Evolutionary conservation across 2,329 filamentous ascomycete species (phyloP).

Genomic region (Colletotrichum destructivum): DNA sequence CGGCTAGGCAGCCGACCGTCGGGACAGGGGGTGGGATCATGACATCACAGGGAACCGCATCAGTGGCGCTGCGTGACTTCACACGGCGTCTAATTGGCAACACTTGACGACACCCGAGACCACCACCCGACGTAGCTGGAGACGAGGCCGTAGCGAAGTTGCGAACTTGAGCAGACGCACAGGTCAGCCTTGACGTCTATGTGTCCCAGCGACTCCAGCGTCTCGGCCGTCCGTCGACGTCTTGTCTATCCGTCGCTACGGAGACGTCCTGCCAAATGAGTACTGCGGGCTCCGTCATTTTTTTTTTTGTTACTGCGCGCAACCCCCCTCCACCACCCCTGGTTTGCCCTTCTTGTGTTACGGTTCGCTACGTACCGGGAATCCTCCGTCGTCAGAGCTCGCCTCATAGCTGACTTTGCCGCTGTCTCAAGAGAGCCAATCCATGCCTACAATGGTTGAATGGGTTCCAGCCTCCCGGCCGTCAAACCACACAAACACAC

Average conservation of each 20-base stretch:
- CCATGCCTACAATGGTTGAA: slow-evolving; percentile 24
- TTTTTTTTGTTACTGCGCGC: background rate
- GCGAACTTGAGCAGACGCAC: slow-evolving; percentile 1
- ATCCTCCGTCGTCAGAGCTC: slow-evolving; percentile 34
- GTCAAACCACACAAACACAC: background rate
- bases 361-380: slow-evolving; percentile 27
- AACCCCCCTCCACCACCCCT: slow-evolving; percentile 10
- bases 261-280: slow-evolving; percentile 15
- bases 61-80: slow-evolving; percentile 41
- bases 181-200: slow-evolving; percentile 42
- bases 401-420: slow-evolving; percentile 10
- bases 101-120: slow-evolving; percentile 38
- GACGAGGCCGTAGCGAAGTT: slow-evolving; percentile 12
- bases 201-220: slow-evolving; percentile 10
- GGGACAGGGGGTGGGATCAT: slow-evolving; percentile 4
- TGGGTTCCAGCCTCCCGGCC: slow-evolving; percentile 10
- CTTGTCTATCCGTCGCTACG: slow-evolving; percentile 13
- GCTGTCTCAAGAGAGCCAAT: slow-evolving; percentile 28
- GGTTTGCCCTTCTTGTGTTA: slow-evolving; percentile 21
- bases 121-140: slow-evolving; percentile 30
- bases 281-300: background rate
- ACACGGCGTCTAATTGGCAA: slow-evolving; percentile 36
- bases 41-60: slow-evolving; percentile 38
- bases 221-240: background rate
- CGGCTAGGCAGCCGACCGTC: slow-evolving; percentile 31